Evolutionary conservation across 768 basidiomycete genomes (phyloP), one percentile per base, ranked within the genome.

Genomic region (Podaxis mareebaensis): DNA sequence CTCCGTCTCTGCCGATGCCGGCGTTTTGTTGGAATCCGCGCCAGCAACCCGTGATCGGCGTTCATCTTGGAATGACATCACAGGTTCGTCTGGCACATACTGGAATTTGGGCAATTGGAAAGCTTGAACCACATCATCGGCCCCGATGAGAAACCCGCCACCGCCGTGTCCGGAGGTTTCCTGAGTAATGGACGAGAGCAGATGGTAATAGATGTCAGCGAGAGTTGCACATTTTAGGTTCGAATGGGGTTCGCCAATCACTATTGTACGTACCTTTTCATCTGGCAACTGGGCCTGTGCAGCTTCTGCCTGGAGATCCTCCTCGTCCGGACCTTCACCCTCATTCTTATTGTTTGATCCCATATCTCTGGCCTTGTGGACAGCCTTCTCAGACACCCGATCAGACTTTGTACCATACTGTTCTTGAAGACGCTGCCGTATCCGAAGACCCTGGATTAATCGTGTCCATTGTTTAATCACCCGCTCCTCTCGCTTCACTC

Each of bases 381-480:
- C 64, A 62, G 8, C 38, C 13, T 40, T 26, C 28, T 42, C 26
- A 5, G 39, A 24, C 26, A 7, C 36, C 40, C 48, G 57, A 22
- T 44, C 55, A 46, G 40, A 28, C 26, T 52, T 59, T 67, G 63
- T n/a, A 28, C 76, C 83, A 74, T 96, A 97, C 71, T 96, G 88
- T 56, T 85, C 85, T 70, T 90, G 90, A 38, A 98, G 78, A 51
- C 94, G 85, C 68, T 91, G 83, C 15, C 95, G 85, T 64, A 99
- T 91, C 39, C 92, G 85, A 52, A 99, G 81, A 3, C 96, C 97
- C 33, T 92, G 91, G 26, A 99, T 82, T 46, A 99, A 84, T 61
- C 89, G 87, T 58, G 81, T 84, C 96, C 96, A 99, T 22, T 90
- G 86, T 73, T 95, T 96, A 66, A 96, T 75, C 0, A 88, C 90